These are phyloP conservation scores for Entomophthora muscae DNA, from an alignment of 371 early-diverging fungal genomes.

Conservation along the genomic window DNA sequence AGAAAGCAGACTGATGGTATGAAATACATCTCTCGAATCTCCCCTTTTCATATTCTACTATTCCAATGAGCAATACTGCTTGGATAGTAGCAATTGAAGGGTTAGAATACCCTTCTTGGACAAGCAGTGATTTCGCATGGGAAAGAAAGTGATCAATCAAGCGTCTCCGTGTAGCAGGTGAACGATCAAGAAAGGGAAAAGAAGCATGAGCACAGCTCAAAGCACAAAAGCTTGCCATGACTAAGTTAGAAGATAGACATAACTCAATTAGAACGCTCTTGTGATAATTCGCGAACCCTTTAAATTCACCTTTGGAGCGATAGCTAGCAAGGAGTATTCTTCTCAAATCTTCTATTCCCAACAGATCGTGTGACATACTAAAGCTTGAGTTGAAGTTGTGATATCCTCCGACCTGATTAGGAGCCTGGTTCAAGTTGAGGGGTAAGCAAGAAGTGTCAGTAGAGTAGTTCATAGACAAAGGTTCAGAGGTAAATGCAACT, in stretches of 20 bases:
- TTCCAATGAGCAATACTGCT: background rate
- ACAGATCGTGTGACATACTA: background rate
- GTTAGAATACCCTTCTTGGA: background rate
- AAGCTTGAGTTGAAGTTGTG: background rate
- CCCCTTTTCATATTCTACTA: constrained; percentile 5
- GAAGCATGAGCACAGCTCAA: constrained; percentile 14
- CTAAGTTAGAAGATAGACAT: constrained; percentile 6
- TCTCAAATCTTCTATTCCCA: background rate
- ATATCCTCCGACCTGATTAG: background rate
- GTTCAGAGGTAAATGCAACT: background rate
- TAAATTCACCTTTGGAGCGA: background rate
- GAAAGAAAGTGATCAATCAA: background rate
- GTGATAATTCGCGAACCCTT: constrained; percentile 6
- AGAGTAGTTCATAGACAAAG: background rate
- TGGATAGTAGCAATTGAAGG: background rate
- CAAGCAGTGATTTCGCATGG: background rate
- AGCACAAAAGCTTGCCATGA: constrained; percentile 16
- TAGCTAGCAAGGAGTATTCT: background rate
- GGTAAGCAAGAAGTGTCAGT: background rate
- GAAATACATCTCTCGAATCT: background rate
- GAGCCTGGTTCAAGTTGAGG: background rate
- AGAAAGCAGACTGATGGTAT: background rate
- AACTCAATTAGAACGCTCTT: background rate
- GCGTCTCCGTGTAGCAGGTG: background rate
- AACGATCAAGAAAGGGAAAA: constrained; percentile 10